Conservation (phyloP, 2,329 filamentous ascomycete species). For the Aspergillus sergii region DNA sequence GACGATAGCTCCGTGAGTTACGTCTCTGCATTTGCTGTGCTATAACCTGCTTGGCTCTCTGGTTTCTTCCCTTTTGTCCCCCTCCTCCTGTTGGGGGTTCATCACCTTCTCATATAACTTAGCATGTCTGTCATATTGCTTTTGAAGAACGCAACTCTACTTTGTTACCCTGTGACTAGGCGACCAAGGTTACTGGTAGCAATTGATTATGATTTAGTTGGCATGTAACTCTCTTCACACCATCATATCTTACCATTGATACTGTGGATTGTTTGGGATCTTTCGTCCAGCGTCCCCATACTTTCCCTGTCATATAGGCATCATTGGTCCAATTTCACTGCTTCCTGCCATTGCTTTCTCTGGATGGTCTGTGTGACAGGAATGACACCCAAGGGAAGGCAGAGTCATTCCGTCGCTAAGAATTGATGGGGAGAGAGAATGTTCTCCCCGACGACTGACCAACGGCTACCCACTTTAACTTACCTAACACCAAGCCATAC, state of each 20-base stretch:
- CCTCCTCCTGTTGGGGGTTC: neutral
- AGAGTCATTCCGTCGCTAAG: neutral
- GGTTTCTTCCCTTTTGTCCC: neutral
- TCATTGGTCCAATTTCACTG: neutral
- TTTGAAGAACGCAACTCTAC: neutral
- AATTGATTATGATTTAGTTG: neutral
- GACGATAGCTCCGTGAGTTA: constrained; percentile 91
- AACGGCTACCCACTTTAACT: neutral
- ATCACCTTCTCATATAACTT: neutral
- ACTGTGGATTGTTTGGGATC: neutral
- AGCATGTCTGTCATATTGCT: neutral
- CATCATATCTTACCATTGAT: neutral
- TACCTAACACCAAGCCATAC: neutral
- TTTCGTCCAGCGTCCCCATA: neutral
- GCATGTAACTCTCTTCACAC: neutral
- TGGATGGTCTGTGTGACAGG: neutral
- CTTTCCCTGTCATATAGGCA: neutral
- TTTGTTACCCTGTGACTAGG: neutral
- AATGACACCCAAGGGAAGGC: neutral
- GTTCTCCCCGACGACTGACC: neutral
- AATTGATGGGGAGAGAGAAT: neutral
- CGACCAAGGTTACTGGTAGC: neutral
- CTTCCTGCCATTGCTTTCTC: neutral
- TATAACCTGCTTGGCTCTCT: constrained; percentile 47
- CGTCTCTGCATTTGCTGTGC: constrained; percentile 82